phyloP scores from a whole-genome alignment of 1,139 yeast species.

The Candida albicans region DNA sequence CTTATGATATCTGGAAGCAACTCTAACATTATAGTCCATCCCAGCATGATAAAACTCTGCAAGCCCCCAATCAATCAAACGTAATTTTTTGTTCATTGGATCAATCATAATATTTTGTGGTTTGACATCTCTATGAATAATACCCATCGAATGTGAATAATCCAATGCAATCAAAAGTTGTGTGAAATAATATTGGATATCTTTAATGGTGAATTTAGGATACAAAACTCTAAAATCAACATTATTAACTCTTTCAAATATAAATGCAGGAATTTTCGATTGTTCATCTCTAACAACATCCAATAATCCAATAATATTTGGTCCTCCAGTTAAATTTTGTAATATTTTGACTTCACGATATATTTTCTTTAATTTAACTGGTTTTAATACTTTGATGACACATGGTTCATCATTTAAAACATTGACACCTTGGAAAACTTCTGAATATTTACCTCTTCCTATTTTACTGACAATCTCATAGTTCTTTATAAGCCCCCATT shows the following conservation, averaged over 20 bases:
- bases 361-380: constrained; percentile 77
- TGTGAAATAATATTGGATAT: constrained; percentile 69
- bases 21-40: constrained; percentile 76
- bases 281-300: constrained; percentile 78
- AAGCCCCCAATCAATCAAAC: constrained; percentile 82
- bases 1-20: constrained; percentile 77
- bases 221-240: constrained; percentile 71
- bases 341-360: constrained; percentile 74
- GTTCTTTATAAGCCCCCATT: constrained; percentile 72
- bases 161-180: constrained; percentile 71
- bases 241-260: constrained; percentile 70
- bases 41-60: constrained; percentile 83
- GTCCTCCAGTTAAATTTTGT: constrained; percentile 74
- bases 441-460: constrained; percentile 97
- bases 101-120: constrained; percentile 87
- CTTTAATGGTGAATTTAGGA: constrained; percentile 61
- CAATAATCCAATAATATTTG: constrained; percentile 64
- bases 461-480: constrained; percentile 91
- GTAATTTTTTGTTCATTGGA: constrained; percentile 57
- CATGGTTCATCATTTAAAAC: constrained; percentile 50
- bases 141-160: constrained; percentile 80
- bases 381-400: constrained; percentile 75
- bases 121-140: constrained; percentile 81
- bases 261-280: constrained; percentile 71
- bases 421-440: constrained; percentile 79